Evolutionary conservation across 139 green algal genomes (phyloP).

Genomic region (Marvania coccoides): DNA sequence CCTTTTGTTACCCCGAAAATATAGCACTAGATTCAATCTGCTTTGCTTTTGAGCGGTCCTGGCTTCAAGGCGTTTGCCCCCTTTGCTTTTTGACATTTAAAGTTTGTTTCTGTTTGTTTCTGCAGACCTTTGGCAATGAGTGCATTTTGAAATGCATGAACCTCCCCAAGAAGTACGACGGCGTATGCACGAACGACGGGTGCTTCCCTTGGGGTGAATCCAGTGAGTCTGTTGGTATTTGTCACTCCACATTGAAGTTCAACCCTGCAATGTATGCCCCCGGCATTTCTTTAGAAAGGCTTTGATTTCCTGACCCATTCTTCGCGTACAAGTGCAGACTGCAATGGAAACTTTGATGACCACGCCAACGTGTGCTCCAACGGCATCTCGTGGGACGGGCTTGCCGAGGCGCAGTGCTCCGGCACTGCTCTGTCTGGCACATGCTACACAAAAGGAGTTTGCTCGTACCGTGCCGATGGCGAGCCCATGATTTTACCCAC

Average conservation of each 20-base stretch:
- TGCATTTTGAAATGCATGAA: background rate
- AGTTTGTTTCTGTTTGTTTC: background rate
- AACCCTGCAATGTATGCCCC: too few relatives aligned
- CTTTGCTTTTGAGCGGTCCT: too few relatives aligned
- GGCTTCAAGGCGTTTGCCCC: too few relatives aligned
- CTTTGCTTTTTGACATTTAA: too few relatives aligned
- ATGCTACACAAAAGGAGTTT: background rate
- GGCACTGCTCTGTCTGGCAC: background rate
- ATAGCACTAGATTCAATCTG: too few relatives aligned
- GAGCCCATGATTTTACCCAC: background rate
- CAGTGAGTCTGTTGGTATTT: background rate
- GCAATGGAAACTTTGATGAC: conserved; percentile 1
- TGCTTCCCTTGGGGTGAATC: conserved; percentile 1
- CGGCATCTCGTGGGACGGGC: background rate
- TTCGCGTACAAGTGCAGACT: background rate
- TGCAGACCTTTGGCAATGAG: conserved; percentile 17
- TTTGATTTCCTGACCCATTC: too few relatives aligned
- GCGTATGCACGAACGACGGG: background rate
- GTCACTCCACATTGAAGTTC: too few relatives aligned
- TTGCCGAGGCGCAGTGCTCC: background rate
- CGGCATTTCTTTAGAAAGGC: too few relatives aligned
- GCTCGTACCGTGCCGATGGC: background rate
- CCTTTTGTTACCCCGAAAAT: too few relatives aligned
- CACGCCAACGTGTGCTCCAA: background rate
- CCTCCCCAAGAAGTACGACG: conserved; percentile 4